Base-by-base conservation (phyloP, 441 rosid species). In the Populus hybrid region DNA sequence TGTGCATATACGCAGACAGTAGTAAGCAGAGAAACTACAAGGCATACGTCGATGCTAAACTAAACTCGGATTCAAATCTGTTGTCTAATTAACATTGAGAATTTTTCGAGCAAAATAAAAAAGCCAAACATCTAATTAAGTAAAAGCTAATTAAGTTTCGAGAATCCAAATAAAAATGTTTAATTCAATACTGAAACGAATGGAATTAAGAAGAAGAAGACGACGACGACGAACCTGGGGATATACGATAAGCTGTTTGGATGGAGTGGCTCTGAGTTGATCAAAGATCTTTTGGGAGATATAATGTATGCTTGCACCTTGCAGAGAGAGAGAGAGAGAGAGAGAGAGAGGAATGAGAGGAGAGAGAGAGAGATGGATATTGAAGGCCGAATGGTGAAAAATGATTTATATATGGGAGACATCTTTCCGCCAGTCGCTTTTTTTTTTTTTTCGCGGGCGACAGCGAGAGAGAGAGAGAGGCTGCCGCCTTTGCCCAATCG, bases 401-500 rank as follows among this genome's bases (percentile, higher is more conserved):
- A 40, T 40, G 50, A 12, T 40, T 40, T 40, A 40, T 40, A 40
- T 14, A 21, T 74, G 83, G 80, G 63, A 71, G 82, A 45, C 56
- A 45, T 45, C 16, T 11, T 45, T 45, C 56, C 56, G 7, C 6
- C 20, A 14, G 56, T 14, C 56, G 20, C 20, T 14, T 45, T 45
- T 45, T 14, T 3, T 29, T 40, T 70, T 70, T 50, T 76, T 68
- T 77, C 86, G 85, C 82, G 82, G 75, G 82, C 66, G 45, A 20
- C 23, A 65, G 45, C 23, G 33, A 18, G 33, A 18, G 26, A 50
- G 73, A 71, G 56, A 65, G 81, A 35, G 74, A 23, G 69, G 8
- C 74, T 64, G 23, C 45, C 24, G 9, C 40, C 71, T 74, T 33
- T 83, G 84, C 78, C 91, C 89, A 83, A 86, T 87, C 90, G 79